phyloP scores from a whole-genome alignment of 2,329 filamentous ascomycete genomes.

The Penicillium sp. region DNA sequence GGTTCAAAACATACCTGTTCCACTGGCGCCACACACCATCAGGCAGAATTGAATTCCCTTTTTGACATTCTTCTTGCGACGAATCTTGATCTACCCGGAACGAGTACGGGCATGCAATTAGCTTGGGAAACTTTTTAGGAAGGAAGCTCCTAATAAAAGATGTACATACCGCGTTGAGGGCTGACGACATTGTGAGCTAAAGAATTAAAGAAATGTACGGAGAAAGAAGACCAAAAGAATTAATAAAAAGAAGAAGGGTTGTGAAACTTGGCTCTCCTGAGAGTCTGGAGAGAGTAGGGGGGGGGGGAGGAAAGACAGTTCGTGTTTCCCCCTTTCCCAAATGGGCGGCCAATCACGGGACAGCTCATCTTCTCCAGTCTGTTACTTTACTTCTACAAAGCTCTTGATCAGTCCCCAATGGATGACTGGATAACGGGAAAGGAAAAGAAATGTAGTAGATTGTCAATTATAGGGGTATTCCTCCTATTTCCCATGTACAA shows the following conservation, averaged over 20 bases:
- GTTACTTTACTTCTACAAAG: constrained; percentile 1
- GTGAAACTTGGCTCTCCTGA: constrained; percentile 29
- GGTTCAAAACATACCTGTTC: constrained; percentile 67
- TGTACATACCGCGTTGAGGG: constrained; percentile 52
- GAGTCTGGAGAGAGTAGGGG: constrained; percentile 21
- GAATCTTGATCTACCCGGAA: constrained; percentile 76
- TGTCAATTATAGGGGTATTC: neutral
- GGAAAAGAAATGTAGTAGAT: neutral
- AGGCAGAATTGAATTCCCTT: constrained; percentile 99
- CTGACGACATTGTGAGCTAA: constrained; percentile 51
- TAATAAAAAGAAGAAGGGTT: constrained; percentile 16
- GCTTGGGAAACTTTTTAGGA: constrained; percentile 18
- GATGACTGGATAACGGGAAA: neutral
- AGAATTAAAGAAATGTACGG: constrained; percentile 18
- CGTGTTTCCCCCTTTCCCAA: constrained; percentile 32
- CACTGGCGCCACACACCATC: constrained; percentile 99
- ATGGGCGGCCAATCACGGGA: constrained; percentile 26
- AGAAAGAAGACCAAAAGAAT: constrained; percentile 20
- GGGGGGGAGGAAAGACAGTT: constrained; percentile 25
- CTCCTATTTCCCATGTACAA: neutral
- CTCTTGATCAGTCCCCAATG: constrained; percentile 10
- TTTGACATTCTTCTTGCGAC: constrained; percentile 99
- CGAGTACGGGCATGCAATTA: constrained; percentile 19
- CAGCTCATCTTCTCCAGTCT: constrained; percentile 19
- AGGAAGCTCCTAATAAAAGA: constrained; percentile 22